phyloP scores from a whole-genome alignment of 2,329 filamentous ascomycete species.

The Penicillium sp. region DNA sequence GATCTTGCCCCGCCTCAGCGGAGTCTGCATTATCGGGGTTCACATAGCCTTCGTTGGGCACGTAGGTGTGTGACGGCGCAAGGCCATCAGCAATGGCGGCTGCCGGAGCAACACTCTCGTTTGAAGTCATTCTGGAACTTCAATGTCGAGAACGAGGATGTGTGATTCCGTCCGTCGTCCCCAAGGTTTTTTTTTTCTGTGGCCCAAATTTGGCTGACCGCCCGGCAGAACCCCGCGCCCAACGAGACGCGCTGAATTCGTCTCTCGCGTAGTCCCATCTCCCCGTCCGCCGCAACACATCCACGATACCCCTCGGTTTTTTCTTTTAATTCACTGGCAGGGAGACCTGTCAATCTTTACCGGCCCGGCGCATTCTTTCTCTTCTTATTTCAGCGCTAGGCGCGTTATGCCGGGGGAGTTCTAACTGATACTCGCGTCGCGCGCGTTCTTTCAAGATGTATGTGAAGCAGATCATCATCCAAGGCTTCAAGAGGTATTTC shows the following conservation, averaged over 20 bases:
- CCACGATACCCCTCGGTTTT: conserved; percentile 2
- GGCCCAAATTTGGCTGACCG: conserved; percentile 28
- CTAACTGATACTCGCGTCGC: conserved; percentile 31
- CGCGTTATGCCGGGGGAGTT: conserved; percentile 34
- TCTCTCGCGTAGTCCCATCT: conserved; percentile 18
- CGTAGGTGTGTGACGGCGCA: conserved; percentile 50
- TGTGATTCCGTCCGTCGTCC: conserved; percentile 9
- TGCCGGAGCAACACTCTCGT: conserved; percentile 19
- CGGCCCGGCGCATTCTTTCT: not conserved
- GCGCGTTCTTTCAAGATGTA: conserved; percentile 66
- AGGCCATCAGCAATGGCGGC: conserved; percentile 47
- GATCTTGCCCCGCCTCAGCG: conserved; percentile 35
- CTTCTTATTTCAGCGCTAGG: conserved; percentile 8
- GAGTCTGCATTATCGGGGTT: conserved; percentile 39
- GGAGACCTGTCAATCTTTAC: not conserved
- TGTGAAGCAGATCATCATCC: conserved; percentile 99
- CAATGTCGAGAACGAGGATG: conserved; percentile 8
- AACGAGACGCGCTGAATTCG: conserved; percentile 27
- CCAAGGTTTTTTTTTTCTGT: conserved; percentile 30
- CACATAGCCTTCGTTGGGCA: conserved; percentile 53
- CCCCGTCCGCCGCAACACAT: conserved; percentile 15
- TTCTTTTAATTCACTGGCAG: conserved; percentile 3
- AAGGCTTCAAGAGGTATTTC: conserved; percentile 94
- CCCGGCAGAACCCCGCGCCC: conserved; percentile 42
- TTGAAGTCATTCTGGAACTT: conserved; percentile 28